Evolutionary conservation across 371 early-diverging fungal genomes (phyloP).

Genomic region (Lichtheimia ramosa): DNA sequence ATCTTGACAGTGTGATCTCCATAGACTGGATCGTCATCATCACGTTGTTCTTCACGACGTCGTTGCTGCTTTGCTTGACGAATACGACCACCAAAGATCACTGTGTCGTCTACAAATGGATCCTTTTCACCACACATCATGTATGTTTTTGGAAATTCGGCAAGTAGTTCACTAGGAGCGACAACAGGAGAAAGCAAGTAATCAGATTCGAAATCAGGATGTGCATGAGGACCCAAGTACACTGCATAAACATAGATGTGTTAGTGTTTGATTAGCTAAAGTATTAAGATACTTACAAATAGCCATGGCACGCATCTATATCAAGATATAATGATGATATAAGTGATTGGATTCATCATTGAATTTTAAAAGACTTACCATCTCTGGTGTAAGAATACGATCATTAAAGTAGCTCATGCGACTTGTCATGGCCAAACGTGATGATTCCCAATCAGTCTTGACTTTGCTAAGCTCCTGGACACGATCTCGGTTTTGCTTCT

Average conservation of each 20-base stretch:
- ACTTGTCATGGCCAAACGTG: slow-evolving; percentile 80
- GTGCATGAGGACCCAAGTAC: slow-evolving; percentile 83
- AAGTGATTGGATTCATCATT: background rate
- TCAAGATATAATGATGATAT: background rate
- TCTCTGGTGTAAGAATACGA: slow-evolving; percentile 76
- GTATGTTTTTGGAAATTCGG: slow-evolving; percentile 88
- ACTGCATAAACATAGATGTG: slow-evolving; percentile 33
- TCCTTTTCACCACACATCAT: slow-evolving; percentile 95
- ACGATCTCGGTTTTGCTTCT: slow-evolving; percentile 18
- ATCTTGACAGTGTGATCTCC: slow-evolving; percentile 44
- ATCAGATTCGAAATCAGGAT: slow-evolving; percentile 77
- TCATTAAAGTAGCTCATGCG: slow-evolving; percentile 88
- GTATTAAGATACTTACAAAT: slow-evolving; percentile 50
- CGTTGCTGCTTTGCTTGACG: slow-evolving; percentile 70
- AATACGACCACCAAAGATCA: slow-evolving; percentile 87
- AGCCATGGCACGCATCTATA: slow-evolving; percentile 87
- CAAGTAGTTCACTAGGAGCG: slow-evolving; percentile 87
- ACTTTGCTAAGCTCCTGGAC: slow-evolving; percentile 9
- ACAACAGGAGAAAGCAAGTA: slow-evolving; percentile 86
- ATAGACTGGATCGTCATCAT: slow-evolving; percentile 16
- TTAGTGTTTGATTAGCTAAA: background rate
- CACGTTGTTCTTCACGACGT: slow-evolving; percentile 16
- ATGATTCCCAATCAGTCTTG: slow-evolving; percentile 37
- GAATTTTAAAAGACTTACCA: slow-evolving; percentile 36
- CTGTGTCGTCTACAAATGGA: slow-evolving; percentile 95